phyloP scores from a whole-genome alignment of 805 yeast species.

The Metschnikowia arizonensis region DNA sequence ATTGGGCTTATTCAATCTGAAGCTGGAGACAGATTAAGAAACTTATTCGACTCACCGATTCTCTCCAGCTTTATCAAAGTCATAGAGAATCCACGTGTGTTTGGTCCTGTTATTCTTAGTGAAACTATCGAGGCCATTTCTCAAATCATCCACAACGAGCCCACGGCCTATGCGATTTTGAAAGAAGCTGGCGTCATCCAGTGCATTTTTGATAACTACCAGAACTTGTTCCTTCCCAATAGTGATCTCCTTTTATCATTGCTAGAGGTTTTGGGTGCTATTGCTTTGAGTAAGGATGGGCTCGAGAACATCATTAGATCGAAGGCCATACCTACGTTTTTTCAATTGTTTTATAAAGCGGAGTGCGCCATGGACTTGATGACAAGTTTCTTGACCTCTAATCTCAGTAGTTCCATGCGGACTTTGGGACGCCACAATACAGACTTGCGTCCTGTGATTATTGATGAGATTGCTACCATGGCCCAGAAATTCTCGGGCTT shows the following conservation, averaged over 20 bases:
- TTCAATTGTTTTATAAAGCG: slow-evolving; percentile 46
- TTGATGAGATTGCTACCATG: slow-evolving; percentile 44
- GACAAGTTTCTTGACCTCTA: slow-evolving; percentile 44
- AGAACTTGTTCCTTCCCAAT: slow-evolving; percentile 52
- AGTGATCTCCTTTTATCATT: slow-evolving; percentile 56
- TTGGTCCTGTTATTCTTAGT: slow-evolving; percentile 65
- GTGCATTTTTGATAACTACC: slow-evolving; percentile 55
- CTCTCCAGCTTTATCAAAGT: slow-evolving; percentile 57
- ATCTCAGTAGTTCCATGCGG: slow-evolving; percentile 67
- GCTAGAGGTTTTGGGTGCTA: slow-evolving; percentile 69
- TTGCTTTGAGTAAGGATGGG: slow-evolving; percentile 75
- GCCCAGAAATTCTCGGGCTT: slow-evolving; percentile 42
- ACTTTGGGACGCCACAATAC: slow-evolving; percentile 84
- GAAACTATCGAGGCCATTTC: slow-evolving; percentile 61
- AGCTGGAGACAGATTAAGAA: slow-evolving; percentile 79
- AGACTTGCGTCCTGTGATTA: slow-evolving; percentile 56
- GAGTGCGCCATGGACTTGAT: slow-evolving; percentile 53
- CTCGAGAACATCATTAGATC: slow-evolving; percentile 48
- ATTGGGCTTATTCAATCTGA: slow-evolving; percentile 64
- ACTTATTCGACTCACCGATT: slow-evolving; percentile 81
- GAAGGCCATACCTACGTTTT: slow-evolving; percentile 40
- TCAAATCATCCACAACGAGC: slow-evolving; percentile 80
- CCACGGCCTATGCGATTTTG: slow-evolving; percentile 78
- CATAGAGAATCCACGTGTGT: slow-evolving; percentile 49
- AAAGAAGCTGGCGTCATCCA: slow-evolving; percentile 75